phyloP scores from a whole-genome alignment of 352 stramenopile species.

The Pythium aquatile region DNA sequence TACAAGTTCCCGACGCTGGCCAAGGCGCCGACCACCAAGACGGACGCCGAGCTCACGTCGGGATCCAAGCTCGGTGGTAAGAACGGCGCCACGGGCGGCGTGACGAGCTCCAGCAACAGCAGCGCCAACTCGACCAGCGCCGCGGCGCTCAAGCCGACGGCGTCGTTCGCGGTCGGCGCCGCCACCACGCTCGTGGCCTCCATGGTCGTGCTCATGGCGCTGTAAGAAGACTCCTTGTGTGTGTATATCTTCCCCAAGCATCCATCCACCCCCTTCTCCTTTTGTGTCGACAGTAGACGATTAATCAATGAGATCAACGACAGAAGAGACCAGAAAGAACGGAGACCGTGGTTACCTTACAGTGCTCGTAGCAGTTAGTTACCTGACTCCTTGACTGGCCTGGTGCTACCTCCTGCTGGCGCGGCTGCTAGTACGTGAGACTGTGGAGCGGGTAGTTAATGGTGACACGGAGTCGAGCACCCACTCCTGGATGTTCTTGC shows the following conservation, averaged over 20 bases:
- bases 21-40: slow-evolving; percentile 40
- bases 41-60: slow-evolving; percentile 21
- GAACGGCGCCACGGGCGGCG: slow-evolving; percentile 15
- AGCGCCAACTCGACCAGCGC: slow-evolving; percentile 9
- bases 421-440: neutral
- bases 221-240: slow-evolving; percentile 1
- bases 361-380: too few species aligned
- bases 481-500: slow-evolving; percentile 59
- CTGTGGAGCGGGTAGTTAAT: neutral
- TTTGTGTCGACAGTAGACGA: too few species aligned
- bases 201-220: slow-evolving; percentile 1
- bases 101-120: neutral
- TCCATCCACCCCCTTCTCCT: too few species aligned
- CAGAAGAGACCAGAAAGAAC: too few species aligned
- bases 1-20: slow-evolving; percentile 61
- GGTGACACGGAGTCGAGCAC: slow-evolving; percentile 19
- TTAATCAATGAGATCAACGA: too few species aligned
- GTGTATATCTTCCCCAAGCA: neutral
- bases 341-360: too few species aligned
- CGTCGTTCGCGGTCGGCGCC: neutral
- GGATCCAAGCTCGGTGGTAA: slow-evolving; percentile 23
- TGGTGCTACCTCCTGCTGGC: neutral
- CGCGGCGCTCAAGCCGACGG: neutral
- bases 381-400: neutral
- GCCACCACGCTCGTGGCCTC: neutral